These are phyloP conservation scores for Euphorbia schlechtendalii DNA, from an alignment of 441 rosid genomes.

Conservation along the genomic window DNA sequence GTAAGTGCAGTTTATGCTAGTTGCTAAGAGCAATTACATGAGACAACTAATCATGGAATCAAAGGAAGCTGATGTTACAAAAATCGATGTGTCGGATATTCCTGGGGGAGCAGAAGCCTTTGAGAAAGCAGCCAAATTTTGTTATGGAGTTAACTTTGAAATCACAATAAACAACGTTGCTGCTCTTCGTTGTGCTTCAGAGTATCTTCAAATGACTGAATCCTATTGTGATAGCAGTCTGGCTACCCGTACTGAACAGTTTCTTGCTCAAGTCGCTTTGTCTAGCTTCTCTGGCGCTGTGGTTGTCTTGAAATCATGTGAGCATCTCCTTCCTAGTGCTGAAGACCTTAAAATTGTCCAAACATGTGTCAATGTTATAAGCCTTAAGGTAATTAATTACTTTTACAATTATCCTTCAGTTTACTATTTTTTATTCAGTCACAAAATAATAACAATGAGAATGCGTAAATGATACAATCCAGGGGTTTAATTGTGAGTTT, in stretches of 20 bases:
- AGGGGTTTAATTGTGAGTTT: too few species aligned
- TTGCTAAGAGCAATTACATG: conserved; percentile 79
- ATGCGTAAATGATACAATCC: too few species aligned
- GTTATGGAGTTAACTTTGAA: conserved; percentile 82
- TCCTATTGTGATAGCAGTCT: conserved; percentile 64
- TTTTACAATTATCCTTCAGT: too few species aligned
- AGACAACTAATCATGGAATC: conserved; percentile 71
- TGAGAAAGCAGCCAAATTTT: conserved; percentile 79
- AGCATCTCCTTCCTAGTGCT: conserved; percentile 64
- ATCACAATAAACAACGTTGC: conserved; percentile 81
- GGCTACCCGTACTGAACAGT: conserved; percentile 70
- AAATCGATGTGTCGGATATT: conserved; percentile 52
- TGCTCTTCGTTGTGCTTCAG: conserved; percentile 73
- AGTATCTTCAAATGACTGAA: conserved; percentile 74
- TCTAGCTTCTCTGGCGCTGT: conserved; percentile 73
- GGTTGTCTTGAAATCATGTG: conserved; percentile 71
- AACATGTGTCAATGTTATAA: conserved; percentile 53
- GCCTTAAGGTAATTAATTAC: conserved; percentile 52
- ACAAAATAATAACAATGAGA: too few species aligned
- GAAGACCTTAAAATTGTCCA: conserved; percentile 61
- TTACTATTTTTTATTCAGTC: too few species aligned
- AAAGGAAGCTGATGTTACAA: conserved; percentile 46
- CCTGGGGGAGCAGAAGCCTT: conserved; percentile 87
- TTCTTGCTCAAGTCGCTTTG: conserved; percentile 72
- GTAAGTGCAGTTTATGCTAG: conserved; percentile 79